Evolutionary conservation across 2,329 filamentous ascomycete species (phyloP).

Genomic region (Cladosporium sphaerospermum): DNA sequence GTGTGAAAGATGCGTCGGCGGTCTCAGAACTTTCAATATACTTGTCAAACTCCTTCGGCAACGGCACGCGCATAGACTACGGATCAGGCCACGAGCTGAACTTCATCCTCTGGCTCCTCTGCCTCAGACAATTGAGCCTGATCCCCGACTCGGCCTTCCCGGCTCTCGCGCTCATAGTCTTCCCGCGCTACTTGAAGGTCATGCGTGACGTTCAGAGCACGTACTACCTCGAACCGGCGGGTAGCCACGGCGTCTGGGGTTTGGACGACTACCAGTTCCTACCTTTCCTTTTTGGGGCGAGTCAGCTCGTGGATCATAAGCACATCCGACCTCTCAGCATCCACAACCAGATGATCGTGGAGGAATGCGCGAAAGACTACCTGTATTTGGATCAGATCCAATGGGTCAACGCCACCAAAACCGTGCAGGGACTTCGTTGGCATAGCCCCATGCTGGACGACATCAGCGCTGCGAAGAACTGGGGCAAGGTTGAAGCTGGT

Average conservation of each 20-base stretch:
- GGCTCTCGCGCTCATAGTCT: slow-evolving; percentile 68
- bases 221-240: slow-evolving; percentile 85
- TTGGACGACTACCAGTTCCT: slow-evolving; percentile 50
- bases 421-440: slow-evolving; percentile 88
- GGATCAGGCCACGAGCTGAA: slow-evolving; percentile 96
- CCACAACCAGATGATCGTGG: slow-evolving; percentile 79
- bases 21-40: slow-evolving; percentile 72
- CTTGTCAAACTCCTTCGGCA: slow-evolving; percentile 77
- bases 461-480: slow-evolving; percentile 82
- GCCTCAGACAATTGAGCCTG: slow-evolving; percentile 71
- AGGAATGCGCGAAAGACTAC: slow-evolving; percentile 77
- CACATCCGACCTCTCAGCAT: slow-evolving; percentile 54
- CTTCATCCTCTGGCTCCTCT: slow-evolving; percentile 95
- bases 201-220: slow-evolving; percentile 86
- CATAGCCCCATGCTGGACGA: slow-evolving; percentile 98
- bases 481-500: slow-evolving; percentile 86
- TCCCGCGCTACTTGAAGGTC: slow-evolving; percentile 72
- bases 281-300: slow-evolving; percentile 46
- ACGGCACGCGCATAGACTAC: slow-evolving; percentile 84
- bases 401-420: slow-evolving; percentile 96
- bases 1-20: slow-evolving; percentile 46
- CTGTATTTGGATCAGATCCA: slow-evolving; percentile 87
- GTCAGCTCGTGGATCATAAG: slow-evolving; percentile 59
- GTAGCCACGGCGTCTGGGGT: slow-evolving; percentile 48
- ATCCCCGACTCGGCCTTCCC: slow-evolving; percentile 63